Evolutionary conservation across 345 rosid species (phyloP).

Genomic region (Hibiscus trionum): DNA sequence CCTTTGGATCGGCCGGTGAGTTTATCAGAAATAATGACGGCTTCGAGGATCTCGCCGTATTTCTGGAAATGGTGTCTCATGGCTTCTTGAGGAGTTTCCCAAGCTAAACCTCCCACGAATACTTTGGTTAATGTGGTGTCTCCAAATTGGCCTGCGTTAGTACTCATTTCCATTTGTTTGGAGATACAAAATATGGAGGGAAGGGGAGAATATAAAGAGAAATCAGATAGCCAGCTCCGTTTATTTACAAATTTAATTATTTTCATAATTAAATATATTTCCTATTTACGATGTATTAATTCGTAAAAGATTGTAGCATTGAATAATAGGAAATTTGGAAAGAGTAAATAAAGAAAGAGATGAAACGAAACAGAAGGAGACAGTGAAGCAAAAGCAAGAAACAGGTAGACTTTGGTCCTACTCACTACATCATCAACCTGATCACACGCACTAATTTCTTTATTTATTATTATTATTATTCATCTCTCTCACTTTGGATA

Average conservation of each 20-base stretch:
- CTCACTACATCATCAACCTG: conserved; percentile 31
- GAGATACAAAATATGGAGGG: conserved; percentile 1
- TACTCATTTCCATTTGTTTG: conserved; percentile 39
- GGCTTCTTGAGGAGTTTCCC: conserved; percentile 90
- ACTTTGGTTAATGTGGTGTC: conserved; percentile 94
- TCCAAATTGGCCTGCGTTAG: conserved; percentile 51
- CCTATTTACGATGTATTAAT: too few relatives aligned
- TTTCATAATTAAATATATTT: too few relatives aligned
- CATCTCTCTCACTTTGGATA: too few relatives aligned
- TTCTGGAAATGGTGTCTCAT: conserved; percentile 78
- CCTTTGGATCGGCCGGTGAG: conserved; percentile 94
- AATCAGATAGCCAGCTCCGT: background rate
- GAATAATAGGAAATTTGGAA: background rate
- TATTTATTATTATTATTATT: background rate
- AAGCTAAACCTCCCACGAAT: conserved; percentile 92
- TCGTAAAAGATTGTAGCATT: background rate
- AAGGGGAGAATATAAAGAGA: conserved; percentile 20
- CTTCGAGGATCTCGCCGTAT: conserved; percentile 87
- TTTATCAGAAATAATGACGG: conserved; percentile 88
- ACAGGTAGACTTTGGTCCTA: conserved; percentile 35
- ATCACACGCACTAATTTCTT: conserved; percentile 13
- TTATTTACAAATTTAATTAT: background rate
- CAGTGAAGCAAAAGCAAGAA: conserved; percentile 40
- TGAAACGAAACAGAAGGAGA: conserved; percentile 24
- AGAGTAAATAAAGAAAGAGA: conserved; percentile 9